These are phyloP conservation scores for Spongospora subterranea DNA, from an alignment of 208 protist species.

Conservation along the genomic window DNA sequence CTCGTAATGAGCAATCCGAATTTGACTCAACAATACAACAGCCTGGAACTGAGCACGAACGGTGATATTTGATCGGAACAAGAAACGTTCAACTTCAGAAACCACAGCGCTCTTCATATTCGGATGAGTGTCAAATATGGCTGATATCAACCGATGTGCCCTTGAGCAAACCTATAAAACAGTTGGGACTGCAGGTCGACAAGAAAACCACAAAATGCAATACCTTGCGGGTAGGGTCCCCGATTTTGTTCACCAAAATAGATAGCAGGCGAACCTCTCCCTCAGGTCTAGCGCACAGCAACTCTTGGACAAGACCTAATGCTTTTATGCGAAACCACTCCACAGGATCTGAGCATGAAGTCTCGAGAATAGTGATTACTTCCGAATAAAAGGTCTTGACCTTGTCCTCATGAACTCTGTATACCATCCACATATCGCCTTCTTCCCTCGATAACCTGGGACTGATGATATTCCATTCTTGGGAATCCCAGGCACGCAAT, in stretches of 20 bases:
- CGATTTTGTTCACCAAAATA: constrained; percentile 68
- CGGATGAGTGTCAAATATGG: constrained; percentile 12
- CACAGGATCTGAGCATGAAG: constrained; percentile 46
- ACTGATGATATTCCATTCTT: constrained; percentile 5
- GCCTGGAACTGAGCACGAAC: constrained; percentile 64
- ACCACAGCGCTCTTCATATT: constrained; percentile 64
- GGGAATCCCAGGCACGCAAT: background rate
- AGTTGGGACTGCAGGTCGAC: background rate
- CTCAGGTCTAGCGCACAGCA: constrained; percentile 59
- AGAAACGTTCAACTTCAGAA: constrained; percentile 64
- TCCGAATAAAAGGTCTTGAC: constrained; percentile 20
- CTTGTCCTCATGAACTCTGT: background rate
- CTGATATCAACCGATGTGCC: background rate
- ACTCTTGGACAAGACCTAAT: constrained; percentile 55
- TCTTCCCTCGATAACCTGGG: background rate
- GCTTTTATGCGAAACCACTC: constrained; percentile 41
- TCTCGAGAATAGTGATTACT: constrained; percentile 17
- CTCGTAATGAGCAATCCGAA: constrained; percentile 24
- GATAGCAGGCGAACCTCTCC: constrained; percentile 49
- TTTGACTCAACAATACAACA: constrained; percentile 65
- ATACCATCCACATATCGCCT: constrained; percentile 39
- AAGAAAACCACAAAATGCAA: background rate
- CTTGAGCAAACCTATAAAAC: background rate
- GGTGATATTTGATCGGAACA: constrained; percentile 69
- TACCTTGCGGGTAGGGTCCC: constrained; percentile 62